Evolutionary conservation across 305 asterid species (phyloP).

Genomic region (Rubia peregrina): DNA sequence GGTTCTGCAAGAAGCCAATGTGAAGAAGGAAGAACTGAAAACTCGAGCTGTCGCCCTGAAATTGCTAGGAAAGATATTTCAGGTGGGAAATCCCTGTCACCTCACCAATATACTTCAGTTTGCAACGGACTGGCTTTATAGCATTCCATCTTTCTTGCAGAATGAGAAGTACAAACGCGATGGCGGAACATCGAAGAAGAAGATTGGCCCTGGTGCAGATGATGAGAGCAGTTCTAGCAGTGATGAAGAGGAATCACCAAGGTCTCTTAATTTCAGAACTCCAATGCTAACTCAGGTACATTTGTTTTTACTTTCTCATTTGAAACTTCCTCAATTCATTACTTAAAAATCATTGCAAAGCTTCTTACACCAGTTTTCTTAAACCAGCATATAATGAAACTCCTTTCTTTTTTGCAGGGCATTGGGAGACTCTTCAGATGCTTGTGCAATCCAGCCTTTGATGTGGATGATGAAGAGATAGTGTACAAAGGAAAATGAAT

Average conservation of each 20-base stretch:
- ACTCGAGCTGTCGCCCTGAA: constrained; percentile 61
- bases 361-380: neutral
- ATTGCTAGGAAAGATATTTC: constrained; percentile 65
- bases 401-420: constrained; percentile 41
- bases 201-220: constrained; percentile 41
- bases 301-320: neutral
- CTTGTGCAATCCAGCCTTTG: constrained; percentile 83
- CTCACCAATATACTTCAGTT: neutral
- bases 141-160: constrained; percentile 23
- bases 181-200: constrained; percentile 56
- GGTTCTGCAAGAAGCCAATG: constrained; percentile 70
- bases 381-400: neutral
- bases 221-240: constrained; percentile 70
- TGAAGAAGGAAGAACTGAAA: constrained; percentile 72
- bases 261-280: constrained; percentile 57
- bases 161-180: constrained; percentile 37
- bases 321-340: neutral
- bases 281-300: constrained; percentile 85
- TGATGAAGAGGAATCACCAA: constrained; percentile 66
- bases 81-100: constrained; percentile 30
- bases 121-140: neutral
- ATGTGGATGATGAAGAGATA: constrained; percentile 87
- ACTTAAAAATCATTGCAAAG: too few relatives aligned
- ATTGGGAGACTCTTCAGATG: constrained; percentile 92
- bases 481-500: constrained; percentile 74